Percentiles rank a stretch among this genome's conserved stretches.
These are phyloP conservation scores for Massariosphaeria phaeospora DNA, from an alignment of 495 filamentous ascomycete species.

Conservation along the genomic window DNA sequence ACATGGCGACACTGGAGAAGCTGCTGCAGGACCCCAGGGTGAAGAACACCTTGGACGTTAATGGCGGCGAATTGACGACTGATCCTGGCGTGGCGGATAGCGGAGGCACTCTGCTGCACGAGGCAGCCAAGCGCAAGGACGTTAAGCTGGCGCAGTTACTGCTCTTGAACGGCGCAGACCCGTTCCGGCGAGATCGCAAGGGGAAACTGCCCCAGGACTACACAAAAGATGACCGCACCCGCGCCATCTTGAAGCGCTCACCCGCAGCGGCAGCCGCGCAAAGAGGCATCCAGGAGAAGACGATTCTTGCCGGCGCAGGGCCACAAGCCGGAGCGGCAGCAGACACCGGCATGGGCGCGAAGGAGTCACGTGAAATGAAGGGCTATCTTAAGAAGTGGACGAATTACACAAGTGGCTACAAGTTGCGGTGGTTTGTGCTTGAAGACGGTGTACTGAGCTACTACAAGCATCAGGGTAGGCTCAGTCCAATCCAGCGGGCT, in stretches of 20 bases:
- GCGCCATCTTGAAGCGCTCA: conserved; percentile 82
- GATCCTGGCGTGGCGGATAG: conserved; percentile 68
- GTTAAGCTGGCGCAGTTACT: conserved; percentile 79
- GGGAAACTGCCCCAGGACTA: conserved; percentile 95
- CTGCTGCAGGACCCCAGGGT: conserved; percentile 79
- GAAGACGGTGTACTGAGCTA: conserved; percentile 97
- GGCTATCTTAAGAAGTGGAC: conserved; percentile 99
- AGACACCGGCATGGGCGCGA: conserved; percentile 64
- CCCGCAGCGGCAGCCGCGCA: conserved; percentile 93
- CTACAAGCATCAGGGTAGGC: conserved; percentile 87
- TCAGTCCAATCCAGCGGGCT: not conserved
- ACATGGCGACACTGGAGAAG: conserved; percentile 72
- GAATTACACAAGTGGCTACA: conserved; percentile 94
- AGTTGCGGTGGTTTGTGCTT: conserved; percentile 94
- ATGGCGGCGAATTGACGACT: conserved; percentile 78
- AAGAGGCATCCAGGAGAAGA: conserved; percentile 92
- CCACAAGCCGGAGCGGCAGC: conserved; percentile 45
- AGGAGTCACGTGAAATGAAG: conserved; percentile 93
- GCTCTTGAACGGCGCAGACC: conserved; percentile 92
- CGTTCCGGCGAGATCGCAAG: conserved; percentile 88
- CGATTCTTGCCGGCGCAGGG: conserved; percentile 67
- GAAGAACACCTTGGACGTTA: conserved; percentile 80
- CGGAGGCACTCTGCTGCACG: conserved; percentile 86
- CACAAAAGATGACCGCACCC: conserved; percentile 88
- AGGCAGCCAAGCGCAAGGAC: conserved; percentile 84